Conservation (phyloP, 257 asterid genomes). For the Solanum arcanum region DNA sequence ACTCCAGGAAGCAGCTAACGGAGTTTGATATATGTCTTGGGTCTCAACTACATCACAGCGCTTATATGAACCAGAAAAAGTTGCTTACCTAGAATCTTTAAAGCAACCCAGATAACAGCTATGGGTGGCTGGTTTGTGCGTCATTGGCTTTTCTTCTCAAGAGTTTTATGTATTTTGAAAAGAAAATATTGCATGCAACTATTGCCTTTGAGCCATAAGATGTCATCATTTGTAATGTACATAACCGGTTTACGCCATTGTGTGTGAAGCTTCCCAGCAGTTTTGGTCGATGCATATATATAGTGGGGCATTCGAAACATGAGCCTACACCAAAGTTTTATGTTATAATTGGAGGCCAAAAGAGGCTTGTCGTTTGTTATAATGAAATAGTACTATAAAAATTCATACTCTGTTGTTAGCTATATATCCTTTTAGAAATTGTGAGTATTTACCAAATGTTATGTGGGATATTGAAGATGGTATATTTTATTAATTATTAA, state of each 20-base stretch:
- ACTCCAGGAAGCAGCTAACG: slow-evolving; percentile 3
- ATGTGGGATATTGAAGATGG: not conserved
- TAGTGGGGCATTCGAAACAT: not conserved
- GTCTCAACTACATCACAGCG: not conserved
- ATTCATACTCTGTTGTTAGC: not conserved
- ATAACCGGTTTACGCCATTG: not conserved
- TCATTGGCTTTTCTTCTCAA: not conserved
- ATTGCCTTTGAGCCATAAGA: not conserved
- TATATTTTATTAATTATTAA: not conserved
- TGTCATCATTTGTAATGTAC: not conserved
- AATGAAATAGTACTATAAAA: not conserved
- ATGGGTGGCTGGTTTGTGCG: not conserved
- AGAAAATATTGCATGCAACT: not conserved
- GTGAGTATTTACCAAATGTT: not conserved
- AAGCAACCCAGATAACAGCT: not conserved
- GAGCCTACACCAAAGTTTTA: not conserved
- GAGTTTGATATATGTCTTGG: not conserved
- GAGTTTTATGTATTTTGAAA: not conserved
- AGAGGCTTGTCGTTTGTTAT: not conserved
- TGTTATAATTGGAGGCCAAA: not conserved
- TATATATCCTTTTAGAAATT: not conserved
- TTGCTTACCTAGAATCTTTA: not conserved
- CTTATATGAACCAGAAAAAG: not conserved
- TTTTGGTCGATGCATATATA: not conserved
- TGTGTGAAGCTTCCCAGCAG: not conserved